Percentiles rank a stretch among this genome's conserved stretches.
These are phyloP conservation scores for Lactarius hatsudake DNA, from an alignment of 768 basidiomycete species.

Conservation along the genomic window DNA sequence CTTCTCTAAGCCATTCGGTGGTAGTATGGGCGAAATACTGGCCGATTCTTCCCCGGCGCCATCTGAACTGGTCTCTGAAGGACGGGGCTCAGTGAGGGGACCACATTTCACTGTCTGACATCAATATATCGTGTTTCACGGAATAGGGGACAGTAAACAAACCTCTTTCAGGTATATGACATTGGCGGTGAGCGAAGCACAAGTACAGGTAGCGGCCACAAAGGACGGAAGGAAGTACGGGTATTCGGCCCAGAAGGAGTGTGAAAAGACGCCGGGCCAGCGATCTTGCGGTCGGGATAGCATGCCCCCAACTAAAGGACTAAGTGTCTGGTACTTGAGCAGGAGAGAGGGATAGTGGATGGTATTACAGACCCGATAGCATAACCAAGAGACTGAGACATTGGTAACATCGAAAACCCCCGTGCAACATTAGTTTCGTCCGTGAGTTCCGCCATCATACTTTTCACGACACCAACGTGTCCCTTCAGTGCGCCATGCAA, in stretches of 20 bases:
- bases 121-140: not conserved
- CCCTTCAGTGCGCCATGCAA: not conserved
- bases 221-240: constrained; percentile 30
- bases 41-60: not conserved
- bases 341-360: too few relatives aligned
- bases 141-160: not conserved
- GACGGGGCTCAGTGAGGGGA: not conserved
- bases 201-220: not conserved
- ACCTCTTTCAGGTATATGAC: constrained; percentile 7
- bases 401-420: not conserved
- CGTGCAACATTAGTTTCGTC: not conserved
- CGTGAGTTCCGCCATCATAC: not conserved
- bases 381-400: not conserved
- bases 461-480: not conserved
- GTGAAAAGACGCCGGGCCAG: constrained; percentile 23
- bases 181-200: not conserved
- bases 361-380: too few relatives aligned
- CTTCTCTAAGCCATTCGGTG: not conserved
- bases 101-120: not conserved
- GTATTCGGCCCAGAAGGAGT: constrained; percentile 27
- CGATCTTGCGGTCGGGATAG: constrained; percentile 30
- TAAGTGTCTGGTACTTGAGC: not conserved
- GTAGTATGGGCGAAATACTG: too few relatives aligned
- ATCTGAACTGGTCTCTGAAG: not conserved
- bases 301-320: constrained; percentile 27